phyloP scores from a whole-genome alignment of 2,329 filamentous ascomycete species.

The Beauveria brongniartii region DNA sequence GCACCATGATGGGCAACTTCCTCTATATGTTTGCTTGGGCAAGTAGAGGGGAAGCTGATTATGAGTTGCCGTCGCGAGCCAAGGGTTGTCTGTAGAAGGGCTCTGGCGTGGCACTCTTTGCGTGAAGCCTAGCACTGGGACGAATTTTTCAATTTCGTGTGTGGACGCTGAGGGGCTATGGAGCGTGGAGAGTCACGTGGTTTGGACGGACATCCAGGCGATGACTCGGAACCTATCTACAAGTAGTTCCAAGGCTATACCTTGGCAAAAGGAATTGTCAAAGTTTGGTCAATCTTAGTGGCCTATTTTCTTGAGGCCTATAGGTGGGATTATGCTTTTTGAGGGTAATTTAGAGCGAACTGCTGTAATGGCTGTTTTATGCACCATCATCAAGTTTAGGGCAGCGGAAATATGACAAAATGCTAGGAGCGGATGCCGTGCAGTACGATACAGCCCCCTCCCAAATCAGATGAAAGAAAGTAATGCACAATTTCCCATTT shows the following conservation, averaged over 20 bases:
- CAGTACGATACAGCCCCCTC: too few relatives aligned
- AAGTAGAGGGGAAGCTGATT: slow-evolving; percentile 29
- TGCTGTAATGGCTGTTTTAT: too few relatives aligned
- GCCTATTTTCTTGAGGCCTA: not conserved
- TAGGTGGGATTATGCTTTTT: too few relatives aligned
- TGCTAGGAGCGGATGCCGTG: too few relatives aligned
- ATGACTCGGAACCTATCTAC: not conserved
- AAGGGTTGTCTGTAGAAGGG: slow-evolving; percentile 25
- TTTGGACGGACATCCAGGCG: slow-evolving; percentile 18
- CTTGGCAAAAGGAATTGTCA: not conserved
- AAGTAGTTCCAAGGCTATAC: not conserved
- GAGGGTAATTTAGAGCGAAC: too few relatives aligned
- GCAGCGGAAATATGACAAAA: too few relatives aligned
- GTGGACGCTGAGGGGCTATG: slow-evolving; percentile 36
- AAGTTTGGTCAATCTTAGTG: not conserved
- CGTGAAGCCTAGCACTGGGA: slow-evolving; percentile 29
- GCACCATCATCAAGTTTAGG: too few relatives aligned
- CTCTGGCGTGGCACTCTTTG: slow-evolving; percentile 31
- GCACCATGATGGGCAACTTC: slow-evolving; percentile 46
- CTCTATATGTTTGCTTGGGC: slow-evolving; percentile 33
- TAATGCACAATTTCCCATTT: too few relatives aligned
- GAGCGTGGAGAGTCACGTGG: slow-evolving; percentile 26
- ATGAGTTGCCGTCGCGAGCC: slow-evolving; percentile 31
- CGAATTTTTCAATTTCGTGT: slow-evolving; percentile 40
- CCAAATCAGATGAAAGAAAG: too few relatives aligned